Base-by-base conservation (phyloP, 1,284 basidiomycete species). In the Ganoderma lucidum region DNA sequence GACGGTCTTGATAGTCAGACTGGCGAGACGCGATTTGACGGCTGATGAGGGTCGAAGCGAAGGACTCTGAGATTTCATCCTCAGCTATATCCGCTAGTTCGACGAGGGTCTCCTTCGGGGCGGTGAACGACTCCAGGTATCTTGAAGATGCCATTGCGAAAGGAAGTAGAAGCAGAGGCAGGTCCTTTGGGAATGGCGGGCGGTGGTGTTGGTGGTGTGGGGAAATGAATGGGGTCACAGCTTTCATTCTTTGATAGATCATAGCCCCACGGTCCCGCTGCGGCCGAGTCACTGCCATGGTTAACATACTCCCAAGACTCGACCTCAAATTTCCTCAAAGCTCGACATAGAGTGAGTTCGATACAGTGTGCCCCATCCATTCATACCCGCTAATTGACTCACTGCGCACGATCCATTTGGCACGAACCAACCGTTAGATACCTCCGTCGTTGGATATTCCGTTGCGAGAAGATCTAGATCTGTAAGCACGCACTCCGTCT, bases 21-120 rank as follows among this genome's bases (percentile, higher is more conserved):
- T 99, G 96, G 56, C 97, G 90, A 58, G 94, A 86, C 28, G 97
- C 94, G 78, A 99, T 96, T 86, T 99, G 97, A 73, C 95, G 93
- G 77, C 94, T 92, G 70, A 92, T 93, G 45, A 96, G 93, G 39
- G 95, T 95, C 81, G 97, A 96, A 67, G 94, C 93, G 78, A 99
- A 97, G 15, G 96, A 96, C 80, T 99, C 97, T 76, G 94, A 83
- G 78, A 94, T 86, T 78, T 97, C 95, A 79, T 96, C 94, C 77
- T 97, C 96, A 37, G 94, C 95, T 80, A 96, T 88, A 72, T 96
- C 98, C n/a, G n/a, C n/a, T n/a, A n/a, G n/a, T n/a, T n/a, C n/a
- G 81, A 96, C 90, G 41, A 99, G 87, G 63, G 99, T 87, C 71
- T 99, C 96, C 83, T 96, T 97, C 8, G 97, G 96, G 48, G 89